These are phyloP conservation scores for Trichomonascaceae sp. DNA, from an alignment of 1,139 yeast species.

Conservation along the genomic window DNA sequence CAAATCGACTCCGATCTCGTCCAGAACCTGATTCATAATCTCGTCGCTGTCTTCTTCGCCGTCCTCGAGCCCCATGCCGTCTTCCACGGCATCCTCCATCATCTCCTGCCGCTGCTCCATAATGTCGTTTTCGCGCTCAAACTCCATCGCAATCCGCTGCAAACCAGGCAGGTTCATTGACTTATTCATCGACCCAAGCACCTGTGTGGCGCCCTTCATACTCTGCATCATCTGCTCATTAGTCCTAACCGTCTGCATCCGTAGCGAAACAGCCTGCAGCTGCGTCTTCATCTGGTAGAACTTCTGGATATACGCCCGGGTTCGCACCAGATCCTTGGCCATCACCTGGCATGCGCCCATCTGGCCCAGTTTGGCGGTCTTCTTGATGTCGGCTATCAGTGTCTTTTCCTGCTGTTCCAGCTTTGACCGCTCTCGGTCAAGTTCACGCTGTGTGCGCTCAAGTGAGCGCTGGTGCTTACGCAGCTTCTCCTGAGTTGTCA, in stretches of 20 bases:
- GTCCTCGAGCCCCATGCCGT: conserved; percentile 78
- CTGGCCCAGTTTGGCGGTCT: conserved; percentile 83
- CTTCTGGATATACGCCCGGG: conserved; percentile 65
- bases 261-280: conserved; percentile 79
- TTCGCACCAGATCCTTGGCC: conserved; percentile 88
- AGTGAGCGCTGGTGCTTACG: conserved; percentile 91
- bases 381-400: conserved; percentile 71
- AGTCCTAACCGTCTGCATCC: conserved; percentile 84
- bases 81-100: conserved; percentile 97
- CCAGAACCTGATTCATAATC: conserved; percentile 80
- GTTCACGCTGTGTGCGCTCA: conserved; percentile 87
- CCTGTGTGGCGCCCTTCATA: conserved; percentile 86
- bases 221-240: conserved; percentile 93
- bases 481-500: conserved; percentile 89
- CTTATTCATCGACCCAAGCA: conserved; percentile 75
- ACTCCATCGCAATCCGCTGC: conserved; percentile 85
- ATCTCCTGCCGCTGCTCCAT: conserved; percentile 99
- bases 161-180: conserved; percentile 85
- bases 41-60: conserved; percentile 71
- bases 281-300: conserved; percentile 93
- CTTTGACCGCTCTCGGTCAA: conserved; percentile 74
- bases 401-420: conserved; percentile 87
- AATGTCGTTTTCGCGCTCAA: conserved; percentile 83
- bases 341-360: conserved; percentile 83
- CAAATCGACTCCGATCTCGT: conserved; percentile 88